Evolutionary conservation across 163 green algal species (phyloP).

Genomic region (Chlamydomonas reinhardtii): DNA sequence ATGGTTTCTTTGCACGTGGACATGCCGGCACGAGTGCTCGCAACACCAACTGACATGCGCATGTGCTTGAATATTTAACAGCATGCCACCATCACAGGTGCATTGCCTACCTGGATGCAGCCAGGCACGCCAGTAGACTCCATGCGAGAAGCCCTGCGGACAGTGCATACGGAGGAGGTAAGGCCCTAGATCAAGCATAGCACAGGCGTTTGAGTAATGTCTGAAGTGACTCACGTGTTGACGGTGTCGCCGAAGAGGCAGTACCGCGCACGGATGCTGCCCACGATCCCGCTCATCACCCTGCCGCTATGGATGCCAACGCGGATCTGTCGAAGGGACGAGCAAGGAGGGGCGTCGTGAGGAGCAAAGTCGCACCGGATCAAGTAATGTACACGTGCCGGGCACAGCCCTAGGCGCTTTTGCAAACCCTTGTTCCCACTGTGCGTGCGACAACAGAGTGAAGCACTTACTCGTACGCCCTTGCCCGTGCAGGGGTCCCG

Average conservation of each 20-base stretch:
- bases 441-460: too few relatives aligned
- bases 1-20: too few relatives aligned
- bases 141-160: slow-evolving; percentile 16
- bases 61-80: too few relatives aligned
- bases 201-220: not conserved
- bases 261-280: slow-evolving; percentile 46
- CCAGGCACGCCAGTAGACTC: slow-evolving; percentile 12
- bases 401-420: too few relatives aligned
- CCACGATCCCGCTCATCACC: slow-evolving; percentile 50
- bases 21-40: too few relatives aligned
- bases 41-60: too few relatives aligned
- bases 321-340: slow-evolving; percentile 9
- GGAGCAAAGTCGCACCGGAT: too few relatives aligned
- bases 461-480: not conserved
- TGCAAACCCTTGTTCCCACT: too few relatives aligned
- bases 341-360: not conserved
- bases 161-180: too few relatives aligned
- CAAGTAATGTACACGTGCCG: not conserved
- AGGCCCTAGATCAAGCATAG: too few relatives aligned
- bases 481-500: not conserved
- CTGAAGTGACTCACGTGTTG: not conserved
- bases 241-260: slow-evolving; percentile 51
- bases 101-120: not conserved
- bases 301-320: slow-evolving; percentile 47
- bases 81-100: too few relatives aligned